phyloP scores from a whole-genome alignment of 495 filamentous ascomycete species.

The Hypoxylon crocopeplum region DNA sequence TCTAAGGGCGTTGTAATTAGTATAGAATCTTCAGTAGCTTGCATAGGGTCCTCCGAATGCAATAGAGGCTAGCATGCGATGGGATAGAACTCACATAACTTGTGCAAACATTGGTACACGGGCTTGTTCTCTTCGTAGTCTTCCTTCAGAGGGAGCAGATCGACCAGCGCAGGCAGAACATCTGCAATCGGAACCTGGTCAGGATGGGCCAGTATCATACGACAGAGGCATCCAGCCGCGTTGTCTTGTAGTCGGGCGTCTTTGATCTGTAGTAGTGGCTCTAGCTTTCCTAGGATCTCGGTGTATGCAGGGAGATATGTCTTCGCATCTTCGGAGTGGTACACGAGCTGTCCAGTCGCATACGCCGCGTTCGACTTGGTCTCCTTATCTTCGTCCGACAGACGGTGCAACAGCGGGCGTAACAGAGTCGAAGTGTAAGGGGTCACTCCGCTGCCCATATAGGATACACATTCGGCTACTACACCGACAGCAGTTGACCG shows the following conservation, averaged over 20 bases:
- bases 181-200: conserved; percentile 79
- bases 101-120: conserved; percentile 84
- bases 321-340: conserved; percentile 74
- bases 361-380: conserved; percentile 95
- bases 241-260: conserved; percentile 88
- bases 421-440: conserved; percentile 77
- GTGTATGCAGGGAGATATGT: conserved; percentile 75
- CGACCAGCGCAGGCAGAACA: conserved; percentile 80
- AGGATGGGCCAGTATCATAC: conserved; percentile 87
- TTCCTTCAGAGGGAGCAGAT: conserved; percentile 84
- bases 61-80: not conserved
- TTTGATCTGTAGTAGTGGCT: conserved; percentile 77
- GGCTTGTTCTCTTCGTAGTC: conserved; percentile 97
- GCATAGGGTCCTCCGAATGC: no score
- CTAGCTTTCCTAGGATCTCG: conserved; percentile 80
- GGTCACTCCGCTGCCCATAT: conserved; percentile 80
- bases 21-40: not conserved
- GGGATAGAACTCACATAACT: conserved; percentile 71
- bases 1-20: conserved; percentile 57
- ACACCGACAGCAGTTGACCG: conserved; percentile 88
- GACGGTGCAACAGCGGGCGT: conserved; percentile 82
- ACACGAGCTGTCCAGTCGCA: conserved; percentile 81
- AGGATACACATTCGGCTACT: conserved; percentile 87
- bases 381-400: conserved; percentile 88
- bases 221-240: conserved; percentile 87